Evolutionary conservation across 306 rosid species (phyloP), one percentile per base, ranked within the genome.

Genomic region (Dryas octopetala): DNA sequence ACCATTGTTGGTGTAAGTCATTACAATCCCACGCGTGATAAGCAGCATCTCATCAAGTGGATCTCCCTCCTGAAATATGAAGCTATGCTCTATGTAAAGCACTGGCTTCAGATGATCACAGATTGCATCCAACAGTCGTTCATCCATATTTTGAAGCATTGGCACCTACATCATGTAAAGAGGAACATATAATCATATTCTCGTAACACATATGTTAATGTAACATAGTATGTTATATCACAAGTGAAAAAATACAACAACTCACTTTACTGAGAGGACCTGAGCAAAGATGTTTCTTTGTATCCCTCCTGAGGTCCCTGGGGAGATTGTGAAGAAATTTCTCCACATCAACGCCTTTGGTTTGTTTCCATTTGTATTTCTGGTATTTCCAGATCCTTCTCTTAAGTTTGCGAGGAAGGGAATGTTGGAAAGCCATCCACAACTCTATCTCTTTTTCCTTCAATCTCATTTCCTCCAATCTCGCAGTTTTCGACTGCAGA

Each of bases 31-130:
- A 14, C 85, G 81, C 73, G 79, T 86, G 52, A 89, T 66, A 59
- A 89, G 85, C 2, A 86, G 78, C 86, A 87, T 85, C 57, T 85
- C 88, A 16, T 81, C 83, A 0, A 89, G 84, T 0, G 89, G 91
- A 5, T 86, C 88, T 41, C 91, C 93, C 75, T 83, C 88, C 0
- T 85, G 84, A 4, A 77, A 76, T 9, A 85, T 58, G 66, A 45
- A 78, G 66, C 78, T 78, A 28, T 76, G 73, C 61, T 83, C 74
- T 0, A 83, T 78, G 68, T 78, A 80, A 1, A 85, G 82, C 40
- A 85, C 81, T n/a, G 86, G 87, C 53, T 80, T 88, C 11, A 88
- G 83, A 57, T 79, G 62, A 59, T 88, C 84, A 43, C 89, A 85
- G 74, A 85, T 79, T 43, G 84, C 86, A 52, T 81, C 87, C 82